phyloP scores from a whole-genome alignment of 1,284 basidiomycete genomes.

The Bondarzewia mesenterica region DNA sequence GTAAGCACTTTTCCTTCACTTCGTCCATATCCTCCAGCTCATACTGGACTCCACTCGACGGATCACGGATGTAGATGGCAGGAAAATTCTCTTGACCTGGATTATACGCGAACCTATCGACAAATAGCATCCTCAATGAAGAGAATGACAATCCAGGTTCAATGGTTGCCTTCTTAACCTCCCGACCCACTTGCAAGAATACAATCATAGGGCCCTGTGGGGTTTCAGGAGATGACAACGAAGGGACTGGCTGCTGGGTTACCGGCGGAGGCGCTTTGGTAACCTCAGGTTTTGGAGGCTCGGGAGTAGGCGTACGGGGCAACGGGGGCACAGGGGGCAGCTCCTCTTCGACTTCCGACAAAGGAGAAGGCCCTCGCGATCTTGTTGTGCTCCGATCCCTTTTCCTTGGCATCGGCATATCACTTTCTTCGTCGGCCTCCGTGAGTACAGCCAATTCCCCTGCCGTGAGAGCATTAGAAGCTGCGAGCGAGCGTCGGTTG shows the following conservation, averaged over 20 bases:
- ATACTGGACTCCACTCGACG: slow-evolving; percentile 86
- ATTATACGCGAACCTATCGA: slow-evolving; percentile 93
- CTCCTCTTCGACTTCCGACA: slow-evolving; percentile 4
- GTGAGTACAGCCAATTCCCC: slow-evolving; percentile 64
- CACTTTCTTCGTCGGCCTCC: slow-evolving; percentile 48
- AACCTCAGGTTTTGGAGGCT: slow-evolving; percentile 4
- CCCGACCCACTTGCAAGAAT: slow-evolving; percentile 87
- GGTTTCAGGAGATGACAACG: slow-evolving; percentile 6
- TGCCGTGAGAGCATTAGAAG: slow-evolving; percentile 46
- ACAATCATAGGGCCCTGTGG: slow-evolving; percentile 47
- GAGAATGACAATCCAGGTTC: slow-evolving; percentile 68
- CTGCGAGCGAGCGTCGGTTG: slow-evolving; percentile 62
- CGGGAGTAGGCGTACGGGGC: slow-evolving; percentile 17
- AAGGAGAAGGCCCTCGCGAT: slow-evolving; percentile 17
- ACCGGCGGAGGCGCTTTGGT: slow-evolving; percentile 4
- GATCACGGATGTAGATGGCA: slow-evolving; percentile 91
- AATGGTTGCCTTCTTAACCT: slow-evolving; percentile 83
- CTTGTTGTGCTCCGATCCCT: slow-evolving; percentile 18
- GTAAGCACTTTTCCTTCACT: slow-evolving; percentile 78
- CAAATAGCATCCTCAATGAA: slow-evolving; percentile 79
- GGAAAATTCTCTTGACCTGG: slow-evolving; percentile 93
- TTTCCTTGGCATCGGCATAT: slow-evolving; percentile 12
- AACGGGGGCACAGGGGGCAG: slow-evolving; percentile 20
- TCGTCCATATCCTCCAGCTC: slow-evolving; percentile 96
- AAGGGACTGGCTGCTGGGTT: slow-evolving; percentile 1